phyloP scores from a whole-genome alignment of 2,329 filamentous ascomycete species.

The Beauveria sp. region DNA sequence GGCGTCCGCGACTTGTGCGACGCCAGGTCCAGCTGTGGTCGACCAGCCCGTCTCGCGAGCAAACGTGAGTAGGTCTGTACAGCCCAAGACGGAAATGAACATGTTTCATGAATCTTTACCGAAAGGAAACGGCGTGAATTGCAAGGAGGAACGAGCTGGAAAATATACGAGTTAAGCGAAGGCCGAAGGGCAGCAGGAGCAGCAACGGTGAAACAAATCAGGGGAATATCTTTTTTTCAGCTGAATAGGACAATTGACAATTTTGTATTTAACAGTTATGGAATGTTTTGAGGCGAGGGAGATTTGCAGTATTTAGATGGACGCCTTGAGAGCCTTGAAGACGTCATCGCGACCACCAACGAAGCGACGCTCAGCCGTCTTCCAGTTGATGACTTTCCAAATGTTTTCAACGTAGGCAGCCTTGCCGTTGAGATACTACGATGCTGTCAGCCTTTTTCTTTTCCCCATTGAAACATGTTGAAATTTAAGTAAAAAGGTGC shows the following conservation, averaged over 20 bases:
- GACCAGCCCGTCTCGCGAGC: too few species aligned
- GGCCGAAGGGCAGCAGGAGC: not conserved
- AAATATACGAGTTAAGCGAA: not conserved
- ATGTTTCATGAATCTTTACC: not conserved
- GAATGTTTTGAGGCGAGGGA: not conserved
- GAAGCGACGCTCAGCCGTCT: constrained; percentile 58
- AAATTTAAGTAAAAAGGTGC: constrained; percentile 14
- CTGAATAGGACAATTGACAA: not conserved
- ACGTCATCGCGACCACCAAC: constrained; percentile 37
- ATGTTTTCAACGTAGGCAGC: constrained; percentile 68
- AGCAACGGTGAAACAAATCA: too few species aligned
- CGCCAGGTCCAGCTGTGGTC: not conserved
- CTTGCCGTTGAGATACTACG: constrained; percentile 69
- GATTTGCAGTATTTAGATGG: constrained; percentile 23
- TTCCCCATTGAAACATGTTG: too few species aligned
- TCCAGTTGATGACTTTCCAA: constrained; percentile 75
- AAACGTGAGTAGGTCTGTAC: too few species aligned
- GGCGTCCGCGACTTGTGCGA: not conserved
- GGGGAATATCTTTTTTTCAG: not conserved
- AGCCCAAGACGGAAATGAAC: not conserved
- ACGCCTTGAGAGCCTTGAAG: constrained; percentile 36
- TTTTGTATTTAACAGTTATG: not conserved
- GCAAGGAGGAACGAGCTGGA: too few species aligned
- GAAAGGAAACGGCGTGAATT: not conserved
- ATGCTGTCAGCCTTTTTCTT: too few species aligned